These are phyloP conservation scores for Pleodorina starrii DNA, from an alignment of 139 green algal species.

Conservation along the genomic window DNA sequence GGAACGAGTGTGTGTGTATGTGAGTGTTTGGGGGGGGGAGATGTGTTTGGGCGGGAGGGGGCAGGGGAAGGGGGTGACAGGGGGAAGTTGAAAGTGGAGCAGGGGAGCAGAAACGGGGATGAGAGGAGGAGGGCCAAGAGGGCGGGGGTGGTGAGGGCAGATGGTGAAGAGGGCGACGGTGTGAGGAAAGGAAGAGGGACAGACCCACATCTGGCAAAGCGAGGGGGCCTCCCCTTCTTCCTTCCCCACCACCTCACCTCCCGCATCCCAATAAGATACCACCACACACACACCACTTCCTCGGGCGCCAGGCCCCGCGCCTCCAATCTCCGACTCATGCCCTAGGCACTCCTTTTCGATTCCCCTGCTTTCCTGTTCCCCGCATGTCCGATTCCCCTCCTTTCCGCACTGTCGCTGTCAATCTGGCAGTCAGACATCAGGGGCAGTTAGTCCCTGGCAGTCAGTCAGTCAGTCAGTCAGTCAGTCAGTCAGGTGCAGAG, in stretches of 20 bases:
- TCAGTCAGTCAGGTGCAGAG: not conserved
- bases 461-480: not conserved
- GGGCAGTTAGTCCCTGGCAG: too few species aligned
- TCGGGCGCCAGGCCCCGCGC: too few species aligned
- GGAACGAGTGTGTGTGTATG: not conserved
- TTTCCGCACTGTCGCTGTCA: not conserved
- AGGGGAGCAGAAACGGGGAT: too few species aligned
- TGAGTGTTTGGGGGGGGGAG: not conserved
- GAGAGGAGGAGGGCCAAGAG: not conserved
- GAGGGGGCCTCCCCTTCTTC: too few species aligned
- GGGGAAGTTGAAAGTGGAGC: not conserved
- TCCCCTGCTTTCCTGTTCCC: not conserved
- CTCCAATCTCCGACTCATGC: too few species aligned
- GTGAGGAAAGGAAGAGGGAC: too few species aligned
- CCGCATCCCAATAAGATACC: too few species aligned
- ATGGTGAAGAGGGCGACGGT: not conserved
- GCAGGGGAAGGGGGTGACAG: not conserved
- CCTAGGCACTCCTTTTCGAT: too few species aligned
- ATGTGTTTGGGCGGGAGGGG: not conserved
- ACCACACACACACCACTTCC: too few species aligned
- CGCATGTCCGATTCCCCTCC: not conserved
- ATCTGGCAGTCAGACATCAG: too few species aligned
- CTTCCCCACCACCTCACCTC: too few species aligned
- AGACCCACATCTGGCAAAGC: too few species aligned
- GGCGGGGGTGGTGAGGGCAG: not conserved